Conservation (phyloP, 805 yeast species). For the Zygoascus flipseniorum region DNA sequence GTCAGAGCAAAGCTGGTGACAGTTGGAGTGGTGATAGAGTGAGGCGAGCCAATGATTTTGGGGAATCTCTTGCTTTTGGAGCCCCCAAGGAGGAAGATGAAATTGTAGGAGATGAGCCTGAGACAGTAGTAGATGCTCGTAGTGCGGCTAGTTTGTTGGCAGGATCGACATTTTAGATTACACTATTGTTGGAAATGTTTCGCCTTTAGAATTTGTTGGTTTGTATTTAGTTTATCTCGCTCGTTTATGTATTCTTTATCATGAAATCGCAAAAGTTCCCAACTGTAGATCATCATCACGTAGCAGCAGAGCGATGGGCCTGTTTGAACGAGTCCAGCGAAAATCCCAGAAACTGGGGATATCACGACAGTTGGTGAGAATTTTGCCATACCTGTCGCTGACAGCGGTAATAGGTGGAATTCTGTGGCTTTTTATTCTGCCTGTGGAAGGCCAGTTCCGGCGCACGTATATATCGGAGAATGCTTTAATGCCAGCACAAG, state of each 20-base stretch:
- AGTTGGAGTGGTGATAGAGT: conserved; percentile 50
- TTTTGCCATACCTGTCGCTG: conserved; percentile 25
- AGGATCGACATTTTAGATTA: conserved; percentile 47
- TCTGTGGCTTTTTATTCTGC: conserved; percentile 51
- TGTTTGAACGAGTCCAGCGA: conserved; percentile 26
- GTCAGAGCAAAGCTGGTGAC: conserved; percentile 45
- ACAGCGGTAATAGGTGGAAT: conserved; percentile 34
- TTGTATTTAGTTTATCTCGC: no score
- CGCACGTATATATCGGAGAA: conserved; percentile 87
- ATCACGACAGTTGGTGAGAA: conserved; percentile 14
- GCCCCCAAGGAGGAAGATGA: neutral
- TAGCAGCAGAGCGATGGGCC: conserved; percentile 23
- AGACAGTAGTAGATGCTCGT: conserved; percentile 58
- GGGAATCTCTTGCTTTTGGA: neutral
- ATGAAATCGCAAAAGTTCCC: no score
- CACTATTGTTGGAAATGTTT: no score
- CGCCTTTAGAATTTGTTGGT: no score
- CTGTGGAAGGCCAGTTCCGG: conserved; percentile 75
- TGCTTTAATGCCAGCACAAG: conserved; percentile 96
- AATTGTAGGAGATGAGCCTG: conserved; percentile 16
- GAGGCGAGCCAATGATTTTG: conserved; percentile 12
- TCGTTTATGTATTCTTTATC: no score
- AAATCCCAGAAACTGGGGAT: conserved; percentile 23
- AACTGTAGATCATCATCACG: no score
- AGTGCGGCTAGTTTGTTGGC: conserved; percentile 80